phyloP scores from a whole-genome alignment of 352 stramenopile species.

The Aphanomyces euteiches region DNA sequence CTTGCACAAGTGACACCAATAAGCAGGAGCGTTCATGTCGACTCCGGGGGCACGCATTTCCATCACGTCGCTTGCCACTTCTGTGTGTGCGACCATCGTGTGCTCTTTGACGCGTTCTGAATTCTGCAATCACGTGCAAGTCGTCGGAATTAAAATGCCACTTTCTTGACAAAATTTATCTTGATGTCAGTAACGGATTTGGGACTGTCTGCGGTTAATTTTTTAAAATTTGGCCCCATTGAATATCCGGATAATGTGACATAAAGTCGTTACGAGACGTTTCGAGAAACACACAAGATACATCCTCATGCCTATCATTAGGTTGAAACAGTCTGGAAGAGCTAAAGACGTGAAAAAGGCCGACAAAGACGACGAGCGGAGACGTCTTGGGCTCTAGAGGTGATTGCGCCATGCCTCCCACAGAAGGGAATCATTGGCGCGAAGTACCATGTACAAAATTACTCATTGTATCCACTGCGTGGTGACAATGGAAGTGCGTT shows the following conservation, averaged over 20 bases:
- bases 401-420: too few species aligned
- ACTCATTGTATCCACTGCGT: too few species aligned
- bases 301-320: too few species aligned
- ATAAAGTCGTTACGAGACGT: background rate
- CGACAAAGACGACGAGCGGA: too few species aligned
- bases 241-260: constrained; percentile 6
- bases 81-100: constrained; percentile 24
- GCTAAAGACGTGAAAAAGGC: too few species aligned
- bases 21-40: constrained; percentile 29
- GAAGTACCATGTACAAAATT: too few species aligned
- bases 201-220: background rate
- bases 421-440: too few species aligned
- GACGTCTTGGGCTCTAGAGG: too few species aligned
- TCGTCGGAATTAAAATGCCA: background rate
- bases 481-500: too few species aligned
- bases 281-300: background rate
- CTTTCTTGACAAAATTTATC: background rate
- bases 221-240: background rate
- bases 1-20: constrained; percentile 84
- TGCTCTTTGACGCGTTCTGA: background rate
- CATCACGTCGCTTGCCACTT: constrained; percentile 8
- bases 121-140: background rate
- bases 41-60: background rate
- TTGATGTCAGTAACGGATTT: constrained; percentile 1
- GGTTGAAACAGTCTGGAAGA: too few species aligned